Percentiles rank a stretch among this genome's conserved stretches.
Conservation (phyloP, 495 filamentous ascomycete species). For the Glutinoglossum americanum region DNA sequence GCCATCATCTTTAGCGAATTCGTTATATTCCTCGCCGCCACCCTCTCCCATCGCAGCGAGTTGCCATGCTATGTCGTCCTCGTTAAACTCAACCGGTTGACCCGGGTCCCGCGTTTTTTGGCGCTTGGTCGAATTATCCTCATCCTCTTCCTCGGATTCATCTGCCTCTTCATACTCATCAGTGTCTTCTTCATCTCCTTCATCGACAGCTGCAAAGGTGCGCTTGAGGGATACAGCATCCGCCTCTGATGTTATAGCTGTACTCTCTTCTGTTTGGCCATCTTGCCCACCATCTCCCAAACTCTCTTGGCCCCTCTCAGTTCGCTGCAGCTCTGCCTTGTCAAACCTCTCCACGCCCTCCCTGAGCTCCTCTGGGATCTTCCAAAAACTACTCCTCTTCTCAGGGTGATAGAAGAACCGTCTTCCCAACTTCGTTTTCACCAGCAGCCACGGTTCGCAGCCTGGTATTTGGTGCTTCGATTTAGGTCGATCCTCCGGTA, state of each 20-base stretch:
- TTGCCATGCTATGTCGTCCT: constrained; percentile 88
- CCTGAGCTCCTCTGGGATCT: constrained; percentile 54
- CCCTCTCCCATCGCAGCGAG: constrained; percentile 51
- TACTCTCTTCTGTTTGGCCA: constrained; percentile 3
- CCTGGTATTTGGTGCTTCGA: constrained; percentile 58
- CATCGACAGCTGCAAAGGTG: constrained; percentile 2
- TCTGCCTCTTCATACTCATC: constrained; percentile 80
- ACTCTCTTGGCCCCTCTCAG: constrained; percentile 2
- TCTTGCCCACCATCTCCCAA: constrained; percentile 10
- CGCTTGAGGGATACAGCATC: not conserved
- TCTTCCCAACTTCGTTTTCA: constrained; percentile 72
- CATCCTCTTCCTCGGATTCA: constrained; percentile 43
- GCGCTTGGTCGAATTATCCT: constrained; percentile 37
- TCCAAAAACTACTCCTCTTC: constrained; percentile 81
- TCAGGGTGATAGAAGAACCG: constrained; percentile 72
- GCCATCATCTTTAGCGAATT: constrained; percentile 43
- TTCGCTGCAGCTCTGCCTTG: constrained; percentile 3
- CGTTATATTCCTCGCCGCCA: constrained; percentile 32
- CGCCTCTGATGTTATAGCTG: constrained; percentile 6
- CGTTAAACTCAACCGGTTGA: constrained; percentile 68
- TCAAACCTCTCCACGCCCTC: constrained; percentile 7
- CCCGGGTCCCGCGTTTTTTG: constrained; percentile 25
- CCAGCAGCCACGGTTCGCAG: constrained; percentile 75
- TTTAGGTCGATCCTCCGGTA: constrained; percentile 46
- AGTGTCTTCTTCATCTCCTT: constrained; percentile 23